Evolutionary conservation across 1,284 basidiomycete species (phyloP).

Genomic region (Ceratobasidium sp.): DNA sequence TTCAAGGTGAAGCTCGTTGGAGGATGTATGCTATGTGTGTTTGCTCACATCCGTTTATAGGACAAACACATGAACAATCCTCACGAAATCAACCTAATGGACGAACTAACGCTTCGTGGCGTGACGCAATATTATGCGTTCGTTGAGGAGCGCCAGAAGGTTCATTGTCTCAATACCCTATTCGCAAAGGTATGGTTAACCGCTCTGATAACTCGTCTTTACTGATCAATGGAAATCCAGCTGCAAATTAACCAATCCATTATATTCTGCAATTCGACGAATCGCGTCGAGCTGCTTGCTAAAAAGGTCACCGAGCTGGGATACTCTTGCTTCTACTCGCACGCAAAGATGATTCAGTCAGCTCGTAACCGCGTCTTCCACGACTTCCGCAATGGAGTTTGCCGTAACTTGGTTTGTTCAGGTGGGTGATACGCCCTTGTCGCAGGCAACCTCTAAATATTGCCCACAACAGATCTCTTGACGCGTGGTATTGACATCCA

Average conservation of each 20-base stretch:
- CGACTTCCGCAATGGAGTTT: slow-evolving; percentile 98
- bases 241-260: slow-evolving; percentile 99
- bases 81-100: slow-evolving; percentile 99
- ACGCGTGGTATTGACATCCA: slow-evolving; percentile 99
- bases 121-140: slow-evolving; percentile 99
- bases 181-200: slow-evolving; percentile 84
- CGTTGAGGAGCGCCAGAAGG: slow-evolving; percentile 99
- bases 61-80: slow-evolving; percentile 98
- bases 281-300: slow-evolving; percentile 98
- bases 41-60: slow-evolving; percentile 59
- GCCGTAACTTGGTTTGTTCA: slow-evolving; percentile 96
- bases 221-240: slow-evolving; percentile 61
- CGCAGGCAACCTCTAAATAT: not conserved
- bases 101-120: slow-evolving; percentile 97
- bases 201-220: slow-evolving; percentile 21
- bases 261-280: slow-evolving; percentile 99
- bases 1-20: slow-evolving; percentile 79
- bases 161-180: slow-evolving; percentile 97
- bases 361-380: slow-evolving; percentile 99
- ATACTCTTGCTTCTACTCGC: slow-evolving; percentile 99
- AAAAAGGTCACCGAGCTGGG: slow-evolving; percentile 99
- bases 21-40: slow-evolving; percentile 27
- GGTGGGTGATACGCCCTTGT: slow-evolving; percentile 55
- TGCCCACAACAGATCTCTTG: slow-evolving; percentile 78
- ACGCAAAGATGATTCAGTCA: slow-evolving; percentile 99